These are phyloP conservation scores for Piromyces sp. DNA, from an alignment of 192 early-diverging fungal species.

Conservation along the genomic window DNA sequence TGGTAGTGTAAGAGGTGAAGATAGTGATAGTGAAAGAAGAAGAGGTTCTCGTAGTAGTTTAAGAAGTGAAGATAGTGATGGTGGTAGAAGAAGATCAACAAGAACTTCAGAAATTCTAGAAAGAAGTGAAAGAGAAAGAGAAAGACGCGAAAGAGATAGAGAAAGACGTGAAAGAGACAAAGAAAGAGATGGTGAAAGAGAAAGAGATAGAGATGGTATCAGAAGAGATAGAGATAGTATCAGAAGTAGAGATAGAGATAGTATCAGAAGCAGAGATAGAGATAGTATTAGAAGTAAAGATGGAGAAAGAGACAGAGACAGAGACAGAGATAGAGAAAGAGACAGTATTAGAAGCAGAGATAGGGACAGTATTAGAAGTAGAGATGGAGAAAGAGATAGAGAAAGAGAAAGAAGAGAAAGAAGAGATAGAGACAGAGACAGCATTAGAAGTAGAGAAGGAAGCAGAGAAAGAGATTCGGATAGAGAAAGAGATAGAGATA, in stretches of 20 bases:
- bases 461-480: neutral
- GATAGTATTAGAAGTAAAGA: too few species aligned
- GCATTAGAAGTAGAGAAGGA: neutral
- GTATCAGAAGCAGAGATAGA: neutral
- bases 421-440: neutral
- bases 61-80: neutral
- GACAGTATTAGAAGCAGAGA: neutral
- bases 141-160: neutral
- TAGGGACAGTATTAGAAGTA: neutral
- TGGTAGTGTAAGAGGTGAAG: neutral
- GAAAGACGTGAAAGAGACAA: neutral
- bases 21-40: neutral
- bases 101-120: neutral
- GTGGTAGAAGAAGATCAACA: neutral
- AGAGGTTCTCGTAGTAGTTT: neutral
- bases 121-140: neutral
- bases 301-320: neutral
- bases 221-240: neutral
- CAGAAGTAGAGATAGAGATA: too few species aligned
- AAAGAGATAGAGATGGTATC: neutral
- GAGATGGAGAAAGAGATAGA: neutral
- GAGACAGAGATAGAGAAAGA: neutral
- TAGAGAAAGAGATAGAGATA: neutral
- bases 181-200: neutral
- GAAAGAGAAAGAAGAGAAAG: neutral